phyloP scores from a whole-genome alignment of 139 green algal genomes.

The Mychonastes homosphaera region DNA sequence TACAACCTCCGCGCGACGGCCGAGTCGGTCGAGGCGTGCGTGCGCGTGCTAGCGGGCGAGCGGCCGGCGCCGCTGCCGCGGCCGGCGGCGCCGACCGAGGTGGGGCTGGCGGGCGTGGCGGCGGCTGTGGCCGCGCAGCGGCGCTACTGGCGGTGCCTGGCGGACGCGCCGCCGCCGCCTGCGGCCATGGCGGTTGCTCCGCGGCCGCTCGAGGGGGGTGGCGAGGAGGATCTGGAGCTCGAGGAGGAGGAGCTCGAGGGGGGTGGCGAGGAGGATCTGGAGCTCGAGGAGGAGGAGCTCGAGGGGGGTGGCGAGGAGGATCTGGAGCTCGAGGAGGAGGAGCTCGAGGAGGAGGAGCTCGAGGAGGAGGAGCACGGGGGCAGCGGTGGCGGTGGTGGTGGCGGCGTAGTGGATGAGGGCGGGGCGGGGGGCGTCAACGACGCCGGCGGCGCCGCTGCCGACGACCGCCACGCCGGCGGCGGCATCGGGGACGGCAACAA shows the following conservation, averaged over 20 bases:
- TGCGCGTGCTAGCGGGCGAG: constrained; percentile 62
- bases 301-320: constrained; percentile 1
- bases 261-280: constrained; percentile 8
- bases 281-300: background rate
- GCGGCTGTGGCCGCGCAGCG: constrained; percentile 4
- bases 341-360: too few species aligned
- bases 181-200: constrained; percentile 3
- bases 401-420: too few species aligned
- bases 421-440: too few species aligned
- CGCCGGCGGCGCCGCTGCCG: too few species aligned
- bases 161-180: background rate
- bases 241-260: background rate
- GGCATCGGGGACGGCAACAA: too few species aligned
- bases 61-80: constrained; percentile 16
- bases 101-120: constrained; percentile 6
- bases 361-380: too few species aligned
- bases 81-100: constrained; percentile 3
- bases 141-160: constrained; percentile 19
- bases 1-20: constrained; percentile 65
- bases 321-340: background rate
- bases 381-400: too few species aligned
- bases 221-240: background rate
- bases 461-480: too few species aligned
- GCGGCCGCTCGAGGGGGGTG: constrained; percentile 3
- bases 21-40: constrained; percentile 42